Percentiles rank a stretch among this genome's conserved stretches.
phyloP scores from a whole-genome alignment of 192 early-diverging fungal genomes.

The Podila verticillata region DNA sequence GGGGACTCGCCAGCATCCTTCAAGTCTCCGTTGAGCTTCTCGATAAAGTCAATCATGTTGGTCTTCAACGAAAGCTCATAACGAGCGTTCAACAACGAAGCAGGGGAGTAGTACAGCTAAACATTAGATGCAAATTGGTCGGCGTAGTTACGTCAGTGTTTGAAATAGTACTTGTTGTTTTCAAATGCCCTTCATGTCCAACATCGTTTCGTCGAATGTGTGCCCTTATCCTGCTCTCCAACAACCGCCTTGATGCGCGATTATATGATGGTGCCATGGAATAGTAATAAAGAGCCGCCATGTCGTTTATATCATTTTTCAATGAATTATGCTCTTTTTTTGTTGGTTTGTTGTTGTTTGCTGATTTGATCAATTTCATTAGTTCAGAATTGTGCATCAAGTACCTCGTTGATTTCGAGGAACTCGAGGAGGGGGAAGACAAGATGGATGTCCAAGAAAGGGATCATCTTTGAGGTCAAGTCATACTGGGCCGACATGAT shows the following conservation, averaged over 20 bases:
- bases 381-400: not conserved
- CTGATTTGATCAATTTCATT: too few species aligned
- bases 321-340: too few species aligned
- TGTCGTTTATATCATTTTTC: too few species aligned
- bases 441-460: slow-evolving; percentile 93
- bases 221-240: too few species aligned
- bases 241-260: too few species aligned
- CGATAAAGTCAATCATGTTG: slow-evolving; percentile 95
- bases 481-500: slow-evolving; percentile 75
- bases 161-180: too few species aligned
- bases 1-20: slow-evolving; percentile 79
- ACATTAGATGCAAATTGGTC: not conserved
- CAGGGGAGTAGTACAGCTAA: slow-evolving; percentile 77
- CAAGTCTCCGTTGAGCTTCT: slow-evolving; percentile 85
- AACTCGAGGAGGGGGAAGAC: slow-evolving; percentile 93
- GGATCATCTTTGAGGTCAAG: slow-evolving; percentile 82
- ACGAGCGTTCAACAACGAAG: slow-evolving; percentile 86
- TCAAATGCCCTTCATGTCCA: too few species aligned
- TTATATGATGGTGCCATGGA: too few species aligned
- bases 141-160: too few species aligned
- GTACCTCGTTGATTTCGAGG: slow-evolving; percentile 79
- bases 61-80: slow-evolving; percentile 88
- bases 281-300: too few species aligned
- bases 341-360: too few species aligned
- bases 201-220: too few species aligned